Evolutionary conservation across 495 filamentous ascomycete species (phyloP).

Genomic region (Trichoderma virens): DNA sequence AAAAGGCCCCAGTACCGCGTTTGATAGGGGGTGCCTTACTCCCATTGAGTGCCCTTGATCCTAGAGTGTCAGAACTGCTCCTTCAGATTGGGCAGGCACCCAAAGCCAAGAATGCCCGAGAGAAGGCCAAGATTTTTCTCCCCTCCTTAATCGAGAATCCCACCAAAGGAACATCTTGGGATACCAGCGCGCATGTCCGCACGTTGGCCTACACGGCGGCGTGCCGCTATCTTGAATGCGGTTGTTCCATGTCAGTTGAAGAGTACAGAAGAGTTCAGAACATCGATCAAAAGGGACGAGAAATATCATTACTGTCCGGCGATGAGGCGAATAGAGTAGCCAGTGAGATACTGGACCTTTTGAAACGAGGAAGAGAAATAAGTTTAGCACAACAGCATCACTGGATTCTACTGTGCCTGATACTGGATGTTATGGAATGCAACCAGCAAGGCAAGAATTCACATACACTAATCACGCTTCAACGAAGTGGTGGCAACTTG

Average conservation of each 20-base stretch:
- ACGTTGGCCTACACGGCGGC: slow-evolving; percentile 49
- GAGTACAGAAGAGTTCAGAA: slow-evolving; percentile 26
- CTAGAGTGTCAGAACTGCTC: slow-evolving; percentile 41
- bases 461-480: slow-evolving; percentile 21
- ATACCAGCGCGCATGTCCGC: slow-evolving; percentile 43
- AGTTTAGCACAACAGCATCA: slow-evolving; percentile 11
- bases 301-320: not conserved
- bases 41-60: slow-evolving; percentile 29
- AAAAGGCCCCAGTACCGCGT: not conserved
- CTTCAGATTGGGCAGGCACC: slow-evolving; percentile 23
- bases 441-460: slow-evolving; percentile 23
- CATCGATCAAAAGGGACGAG: slow-evolving; percentile 4
- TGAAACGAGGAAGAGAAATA: slow-evolving; percentile 3
- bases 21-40: not conserved
- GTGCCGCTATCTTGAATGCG: not conserved
- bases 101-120: slow-evolving; percentile 9
- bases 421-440: slow-evolving; percentile 35
- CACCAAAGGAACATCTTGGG: slow-evolving; percentile 56
- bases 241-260: slow-evolving; percentile 9
- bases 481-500: slow-evolving; percentile 15
- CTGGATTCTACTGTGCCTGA: slow-evolving; percentile 35
- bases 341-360: slow-evolving; percentile 6
- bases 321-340: slow-evolving; percentile 10
- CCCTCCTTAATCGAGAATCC: slow-evolving; percentile 52
- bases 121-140: slow-evolving; percentile 43